A percentile compares a stretch with the other conserved stretches of the same genome.
Conservation (phyloP, 371 early-diverging fungal species). For the Smittium culicis region DNA sequence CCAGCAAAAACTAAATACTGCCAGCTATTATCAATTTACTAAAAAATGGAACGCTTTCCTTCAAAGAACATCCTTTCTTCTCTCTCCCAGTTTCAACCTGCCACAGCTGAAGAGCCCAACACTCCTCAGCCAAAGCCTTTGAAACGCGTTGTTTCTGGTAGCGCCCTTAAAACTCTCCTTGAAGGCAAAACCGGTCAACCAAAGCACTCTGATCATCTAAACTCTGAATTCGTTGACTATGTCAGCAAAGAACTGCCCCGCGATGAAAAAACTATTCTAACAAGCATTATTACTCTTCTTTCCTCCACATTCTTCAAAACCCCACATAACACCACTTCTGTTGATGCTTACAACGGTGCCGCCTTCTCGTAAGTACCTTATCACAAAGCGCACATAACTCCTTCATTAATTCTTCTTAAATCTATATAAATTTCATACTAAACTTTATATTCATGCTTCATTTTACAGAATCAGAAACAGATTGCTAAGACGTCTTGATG, state of each 20-base stretch:
- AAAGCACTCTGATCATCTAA: slow-evolving; percentile 23
- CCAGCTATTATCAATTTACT: no score
- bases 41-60: not conserved
- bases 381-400: no score
- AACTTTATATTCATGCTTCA: no score
- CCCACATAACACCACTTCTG: slow-evolving; percentile 64
- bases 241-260: slow-evolving; percentile 24
- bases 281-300: slow-evolving; percentile 62
- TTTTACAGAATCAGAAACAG: slow-evolving; percentile 59
- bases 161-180: slow-evolving; percentile 28
- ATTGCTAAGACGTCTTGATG: slow-evolving; percentile 74
- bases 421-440: no score
- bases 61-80: not conserved
- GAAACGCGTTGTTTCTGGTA: slow-evolving; percentile 33
- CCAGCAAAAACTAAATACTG: no score
- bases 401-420: no score
- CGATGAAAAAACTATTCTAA: slow-evolving; percentile 49
- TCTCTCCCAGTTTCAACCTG: not conserved
- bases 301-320: slow-evolving; percentile 66
- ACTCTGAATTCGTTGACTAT: slow-evolving; percentile 29
- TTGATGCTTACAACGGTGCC: slow-evolving; percentile 70
- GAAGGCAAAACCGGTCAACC: slow-evolving; percentile 26
- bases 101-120: not conserved
- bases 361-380: slow-evolving; percentile 44
- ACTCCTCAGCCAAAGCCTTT: slow-evolving; percentile 21